Conservation (phyloP, 2,329 filamentous ascomycete species). For the Thelonectria discophora region DNA sequence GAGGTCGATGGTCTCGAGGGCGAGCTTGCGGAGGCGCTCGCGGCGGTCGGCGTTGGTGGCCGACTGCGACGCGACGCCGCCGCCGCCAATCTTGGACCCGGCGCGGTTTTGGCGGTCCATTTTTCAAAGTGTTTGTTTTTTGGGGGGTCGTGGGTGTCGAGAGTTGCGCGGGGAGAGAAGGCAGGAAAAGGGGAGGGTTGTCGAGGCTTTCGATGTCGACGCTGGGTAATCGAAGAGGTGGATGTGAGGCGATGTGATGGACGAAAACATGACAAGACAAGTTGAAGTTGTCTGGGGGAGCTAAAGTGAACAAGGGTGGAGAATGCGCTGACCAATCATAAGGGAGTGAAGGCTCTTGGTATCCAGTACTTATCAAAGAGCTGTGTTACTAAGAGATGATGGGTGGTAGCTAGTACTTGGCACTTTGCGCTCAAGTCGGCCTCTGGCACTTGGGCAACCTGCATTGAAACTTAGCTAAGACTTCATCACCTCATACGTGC, state of each 20-base stretch:
- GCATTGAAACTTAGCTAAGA: neutral
- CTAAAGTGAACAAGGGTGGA: constrained; percentile 2
- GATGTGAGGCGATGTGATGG: constrained; percentile 7
- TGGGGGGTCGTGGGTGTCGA: neutral
- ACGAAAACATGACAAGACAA: constrained; percentile 26
- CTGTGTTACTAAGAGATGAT: too few species aligned
- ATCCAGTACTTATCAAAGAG: too few species aligned
- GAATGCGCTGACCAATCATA: constrained; percentile 31
- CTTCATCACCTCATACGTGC: neutral
- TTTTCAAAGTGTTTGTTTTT: neutral
- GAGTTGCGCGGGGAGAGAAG: neutral
- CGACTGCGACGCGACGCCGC: constrained; percentile 91
- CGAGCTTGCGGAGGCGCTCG: constrained; percentile 96
- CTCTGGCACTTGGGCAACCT: too few species aligned
- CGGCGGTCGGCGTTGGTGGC: constrained; percentile 96
- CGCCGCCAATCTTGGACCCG: constrained; percentile 97
- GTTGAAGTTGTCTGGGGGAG: constrained; percentile 16
- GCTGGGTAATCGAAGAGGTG: constrained; percentile 18
- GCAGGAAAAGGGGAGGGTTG: neutral
- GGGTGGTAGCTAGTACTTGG: too few species aligned
- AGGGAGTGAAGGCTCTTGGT: neutral
- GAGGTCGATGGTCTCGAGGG: constrained; percentile 97
- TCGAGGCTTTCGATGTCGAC: constrained; percentile 26
- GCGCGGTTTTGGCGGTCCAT: constrained; percentile 90
- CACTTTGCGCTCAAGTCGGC: too few species aligned